Evolutionary conservation across 495 filamentous ascomycete genomes (phyloP), one percentile per base, ranked within the genome.

Genomic region (Hyaloscypha finlandica): DNA sequence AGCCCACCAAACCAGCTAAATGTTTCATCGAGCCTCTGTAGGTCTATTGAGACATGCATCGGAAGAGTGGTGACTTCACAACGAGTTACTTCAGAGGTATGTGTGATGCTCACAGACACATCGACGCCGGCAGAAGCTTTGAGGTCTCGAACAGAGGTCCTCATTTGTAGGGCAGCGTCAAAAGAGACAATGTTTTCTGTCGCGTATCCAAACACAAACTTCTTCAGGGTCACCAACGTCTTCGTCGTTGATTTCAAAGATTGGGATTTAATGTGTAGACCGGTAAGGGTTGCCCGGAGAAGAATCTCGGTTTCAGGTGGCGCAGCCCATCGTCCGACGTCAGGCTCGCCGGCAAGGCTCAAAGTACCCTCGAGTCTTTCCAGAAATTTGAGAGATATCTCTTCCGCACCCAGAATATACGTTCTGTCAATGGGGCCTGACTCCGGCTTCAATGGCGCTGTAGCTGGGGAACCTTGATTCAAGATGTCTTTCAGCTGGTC

Each of bases 1-100:
- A 99, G 79, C 0, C 96, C 96, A 19, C 95, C 96, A 73, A 97
- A 91, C 83, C 91, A 93, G 35, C 87, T 85, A 60, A 98, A 85
- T 5, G 90, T 90, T 60, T 97, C 94, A 69, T 99, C 96, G 14
- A 98, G 72, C 48, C 84, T 86, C 67, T 89, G 89, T 12, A 97
- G 80, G 76, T 98, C 91, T 32, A 98, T 74, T 64, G 85, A 85
- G 6, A 98, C 65, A 62, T 89, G 86, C 1, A 98, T 75, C 2
- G 94, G 93, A 16, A 95, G 81, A 2, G 93, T 96, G n/a, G 82
- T 84, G n/a, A 97, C 71, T n/a, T 90, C 85, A 30, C 92, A 75
- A 53, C 83, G 82, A n/a, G 83, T 83, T 5, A 78, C 76, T 1
- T 83, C 79, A 6, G 80, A 53, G 0, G 80, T 84, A 63, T 85